Evolutionary conservation across 345 rosid genomes (phyloP), one percentile per base, ranked within the genome.

Genomic region (Trapa bicornis): DNA sequence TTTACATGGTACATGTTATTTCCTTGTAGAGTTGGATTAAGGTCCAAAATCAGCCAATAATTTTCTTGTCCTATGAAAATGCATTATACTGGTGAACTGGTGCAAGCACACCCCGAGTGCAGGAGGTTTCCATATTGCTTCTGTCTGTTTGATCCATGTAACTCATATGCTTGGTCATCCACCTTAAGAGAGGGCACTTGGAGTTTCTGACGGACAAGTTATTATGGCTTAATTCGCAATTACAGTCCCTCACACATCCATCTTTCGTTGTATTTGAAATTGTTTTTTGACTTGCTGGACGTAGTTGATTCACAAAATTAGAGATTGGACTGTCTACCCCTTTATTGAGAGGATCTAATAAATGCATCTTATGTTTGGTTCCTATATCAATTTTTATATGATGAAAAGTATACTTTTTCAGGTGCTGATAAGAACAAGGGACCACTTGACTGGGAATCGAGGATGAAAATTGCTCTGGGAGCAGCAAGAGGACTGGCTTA

Each of bases 401-500:
- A 41, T 8, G 7, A 41, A 41, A 41, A 38, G 67, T 42, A 52
- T 33, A 39, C 22, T 22, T 53, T 78, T 75, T 76, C 80, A 76
- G 88, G 88, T 65, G 70, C 71, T 78, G 87, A 89, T 77, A 80
- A 85, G 78, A 61, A 75, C 61, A 78, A 82, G 67, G 90, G 89
- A 65, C 89, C 84, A 39, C 97, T 95, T 80, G 97, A 89, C 74
- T 95, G 99, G 99, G 99, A 91, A 75, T 84, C 89, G 9, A 85
- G 99, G 73, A 71, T 95, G 84, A 95, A 95, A 78, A 86, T 95
- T 74, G 96, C 99, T 75, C 93, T 95, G 42, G 99, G 99, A 80
- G 96, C 99, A 65, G 99, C 99, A 1, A 86, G 99, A 80, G 97
- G 96, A 63, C 77, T 94, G 80, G 97, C 99, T 67, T 94, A 94